A percentile compares a stretch with the other conserved stretches of the same genome.
These are phyloP conservation scores for Cladorrhinum sp. DNA, from an alignment of 2,329 filamentous ascomycete genomes.

Conservation along the genomic window DNA sequence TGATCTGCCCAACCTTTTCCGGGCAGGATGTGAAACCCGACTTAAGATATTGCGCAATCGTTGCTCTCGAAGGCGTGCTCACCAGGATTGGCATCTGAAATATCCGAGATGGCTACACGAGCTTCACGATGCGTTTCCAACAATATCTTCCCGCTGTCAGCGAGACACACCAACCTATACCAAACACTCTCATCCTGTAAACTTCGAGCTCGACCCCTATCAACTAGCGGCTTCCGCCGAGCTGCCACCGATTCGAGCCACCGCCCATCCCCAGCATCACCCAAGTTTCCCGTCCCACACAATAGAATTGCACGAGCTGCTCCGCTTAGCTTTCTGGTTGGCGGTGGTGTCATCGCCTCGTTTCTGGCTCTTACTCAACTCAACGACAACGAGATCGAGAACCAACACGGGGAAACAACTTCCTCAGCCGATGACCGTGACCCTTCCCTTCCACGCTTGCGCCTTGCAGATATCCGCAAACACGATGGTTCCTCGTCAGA, in stretches of 20 bases:
- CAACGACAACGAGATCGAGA: slow-evolving; percentile 3
- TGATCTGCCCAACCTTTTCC: background rate
- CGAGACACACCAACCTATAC: background rate
- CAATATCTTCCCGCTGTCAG: slow-evolving; percentile 9
- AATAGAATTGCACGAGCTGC: slow-evolving; percentile 24
- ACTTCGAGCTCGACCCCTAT: slow-evolving; percentile 8
- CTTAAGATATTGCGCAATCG: background rate
- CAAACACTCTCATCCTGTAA: background rate
- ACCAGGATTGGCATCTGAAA: background rate
- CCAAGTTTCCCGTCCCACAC: background rate
- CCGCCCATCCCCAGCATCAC: background rate
- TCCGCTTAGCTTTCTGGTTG: slow-evolving; percentile 27
- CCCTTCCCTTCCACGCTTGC: slow-evolving; percentile 46
- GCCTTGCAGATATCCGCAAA: slow-evolving; percentile 48
- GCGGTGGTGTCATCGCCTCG: slow-evolving; percentile 26
- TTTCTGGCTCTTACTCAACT: slow-evolving; percentile 21
- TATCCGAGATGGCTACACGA: slow-evolving; percentile 13
- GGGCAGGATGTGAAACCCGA: background rate
- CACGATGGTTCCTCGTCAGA: slow-evolving; percentile 51
- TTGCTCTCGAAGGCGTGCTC: background rate
- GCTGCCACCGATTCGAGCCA: background rate
- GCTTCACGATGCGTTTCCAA: slow-evolving; percentile 7
- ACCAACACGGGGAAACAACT: background rate
- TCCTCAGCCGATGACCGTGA: slow-evolving; percentile 33
- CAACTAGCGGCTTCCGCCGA: slow-evolving; percentile 2